Percentiles rank a stretch among this genome's conserved stretches.
These are phyloP conservation scores for Carex sylvatica DNA, from an alignment of 202 grass and related monocot species.

Conservation along the genomic window DNA sequence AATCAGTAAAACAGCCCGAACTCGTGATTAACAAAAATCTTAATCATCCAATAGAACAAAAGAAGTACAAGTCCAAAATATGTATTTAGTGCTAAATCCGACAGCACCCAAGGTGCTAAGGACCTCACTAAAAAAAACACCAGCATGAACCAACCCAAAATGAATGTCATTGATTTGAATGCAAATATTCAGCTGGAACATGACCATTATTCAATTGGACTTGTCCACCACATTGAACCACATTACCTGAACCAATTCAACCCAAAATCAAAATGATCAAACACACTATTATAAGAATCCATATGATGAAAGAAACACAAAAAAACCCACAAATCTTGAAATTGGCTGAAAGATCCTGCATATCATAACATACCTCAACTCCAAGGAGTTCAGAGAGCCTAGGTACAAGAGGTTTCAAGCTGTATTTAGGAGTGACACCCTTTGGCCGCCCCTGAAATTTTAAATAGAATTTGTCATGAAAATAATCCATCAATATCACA, in stretches of 20 bases:
- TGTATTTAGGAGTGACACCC: constrained; percentile 90
- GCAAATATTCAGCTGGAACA: not conserved
- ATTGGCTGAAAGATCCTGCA: not conserved
- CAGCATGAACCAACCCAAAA: not conserved
- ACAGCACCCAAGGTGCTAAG: not conserved
- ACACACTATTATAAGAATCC: not conserved
- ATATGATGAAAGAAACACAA: not conserved
- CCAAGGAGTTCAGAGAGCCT: constrained; percentile 90
- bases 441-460: constrained; percentile 79
- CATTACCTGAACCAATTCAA: not conserved
- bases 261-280: not conserved
- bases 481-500: not conserved
- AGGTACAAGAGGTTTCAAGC: constrained; percentile 92
- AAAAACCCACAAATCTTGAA: not conserved
- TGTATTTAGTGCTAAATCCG: not conserved
- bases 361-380: constrained; percentile 46
- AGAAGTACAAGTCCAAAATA: not conserved
- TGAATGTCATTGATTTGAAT: not conserved
- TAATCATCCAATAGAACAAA: not conserved
- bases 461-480: constrained; percentile 13
- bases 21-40: not conserved
- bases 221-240: not conserved
- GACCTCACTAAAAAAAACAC: not conserved
- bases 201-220: not conserved
- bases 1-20: not conserved